Evolutionary conservation across 345 rosid genomes (phyloP), one percentile per base, ranked within the genome.

Genomic region (Lepidium aucheri): DNA sequence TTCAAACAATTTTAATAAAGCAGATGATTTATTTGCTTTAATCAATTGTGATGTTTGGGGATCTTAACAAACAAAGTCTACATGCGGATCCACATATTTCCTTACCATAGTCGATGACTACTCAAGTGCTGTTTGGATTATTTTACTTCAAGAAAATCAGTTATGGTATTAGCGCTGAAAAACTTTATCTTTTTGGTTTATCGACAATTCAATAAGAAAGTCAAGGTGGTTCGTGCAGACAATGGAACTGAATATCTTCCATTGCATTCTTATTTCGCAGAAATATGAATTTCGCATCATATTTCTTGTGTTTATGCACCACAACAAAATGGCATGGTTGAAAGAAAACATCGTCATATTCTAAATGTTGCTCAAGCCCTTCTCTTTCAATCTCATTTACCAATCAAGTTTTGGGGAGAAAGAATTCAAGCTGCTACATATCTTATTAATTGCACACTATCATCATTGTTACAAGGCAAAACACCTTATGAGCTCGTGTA

Each of bases 241-340:
- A 24, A 52, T 13, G 54, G 33, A 2, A 49, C 54, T 0, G 0
- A 49, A 18, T 17, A 18, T 12, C 26, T 41, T 3, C 2, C n/a
- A 0, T 18, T 49, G 1, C 10, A 7, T 1, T 3, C 54, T 0
- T 49, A 17, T 20, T 49, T 49, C 3, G 13, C 5, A 0, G 14
- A 49, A 0, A 3, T 6, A 0, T 6, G 7, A 0, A 6, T 28
- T 1, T 0, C 7, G 0, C 1, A 28, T 0, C 32, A 28, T 4
- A 28, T 7, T 6, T 28, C 32, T 5, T 28, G 32, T 28, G 32
- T 28, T 1, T 28, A 28, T 28, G 6, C 7, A 28, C 32, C 32
- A 3, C 32, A 28, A 6, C 32, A 28, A 0, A 28, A 28, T 6
- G 32, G 7, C 0, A 6, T 7, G 1, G 32, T 28, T 5, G 7